Base-by-base conservation (phyloP, 495 filamentous ascomycete genomes). In the Tuber magnatum region DNA sequence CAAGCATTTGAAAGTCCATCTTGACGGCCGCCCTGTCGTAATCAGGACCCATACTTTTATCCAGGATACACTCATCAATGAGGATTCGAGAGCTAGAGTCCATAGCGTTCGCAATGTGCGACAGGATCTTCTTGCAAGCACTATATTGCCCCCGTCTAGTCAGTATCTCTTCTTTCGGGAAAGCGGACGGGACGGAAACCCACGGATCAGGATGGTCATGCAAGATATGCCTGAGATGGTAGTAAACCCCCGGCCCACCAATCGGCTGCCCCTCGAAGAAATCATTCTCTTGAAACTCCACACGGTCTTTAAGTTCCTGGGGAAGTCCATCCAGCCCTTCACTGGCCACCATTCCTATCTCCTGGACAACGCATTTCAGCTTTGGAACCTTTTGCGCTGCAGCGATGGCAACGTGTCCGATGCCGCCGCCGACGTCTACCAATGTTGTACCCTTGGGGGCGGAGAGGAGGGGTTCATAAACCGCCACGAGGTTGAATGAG, bases 381-480 rank as follows among this genome's bases (percentile, higher is more conserved):
- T 74, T 41, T 12, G 78, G 78, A 38, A 46, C 71, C 7, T 40
- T 44, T 70, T 76, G 8, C 20, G 81, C 81, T 28, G 82, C 70
- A 44, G 6, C 35, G 12, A 77, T 77, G 22, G 75, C 75, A 22
- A 74, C 61, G 40, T 85, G 83, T 0, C 84, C 85, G 10, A 71
- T 76, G 42, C 81, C 81, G 9, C 85, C 85, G 42, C 85, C 85
- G 1, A 85, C 61, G 42, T 86, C 85, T 0, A 84, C 83, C 14
- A 86, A 71, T 74, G n/a, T 41, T 41, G 61, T 51, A 48, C 61
- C 69, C 12, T 61, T 20, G 70, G 78, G 10, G 6, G 78, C 39
- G 22, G 42, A 43, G n/a, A 10, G 8, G 73, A 75, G 73, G 20
- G 73, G 73, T 35, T 41, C 39, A 18, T 71, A 75, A 12, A 39